phyloP scores from a whole-genome alignment of 805 yeast species.

The Limtongozyma cylindracea region DNA sequence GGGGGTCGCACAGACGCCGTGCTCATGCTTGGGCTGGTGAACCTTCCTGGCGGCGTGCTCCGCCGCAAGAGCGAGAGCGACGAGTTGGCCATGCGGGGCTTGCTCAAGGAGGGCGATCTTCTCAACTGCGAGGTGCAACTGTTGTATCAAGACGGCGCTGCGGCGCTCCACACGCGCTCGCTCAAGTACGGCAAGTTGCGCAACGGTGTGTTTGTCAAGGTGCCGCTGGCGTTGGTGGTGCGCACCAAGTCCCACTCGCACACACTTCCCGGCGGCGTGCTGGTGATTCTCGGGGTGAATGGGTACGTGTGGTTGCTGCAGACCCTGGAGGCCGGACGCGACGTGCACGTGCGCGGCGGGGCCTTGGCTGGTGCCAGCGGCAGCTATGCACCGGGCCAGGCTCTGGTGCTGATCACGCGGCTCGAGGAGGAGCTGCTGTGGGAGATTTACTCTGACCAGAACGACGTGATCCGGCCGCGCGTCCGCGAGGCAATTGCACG shows the following conservation, averaged over 20 bases:
- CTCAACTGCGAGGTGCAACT: constrained; percentile 92
- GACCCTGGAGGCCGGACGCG: constrained; percentile 13
- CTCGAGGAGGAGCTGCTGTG: constrained; percentile 82
- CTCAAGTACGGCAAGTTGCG: constrained; percentile 85
- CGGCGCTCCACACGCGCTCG: constrained; percentile 86
- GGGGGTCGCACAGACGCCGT: constrained; percentile 90
- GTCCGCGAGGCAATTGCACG: constrained; percentile 57
- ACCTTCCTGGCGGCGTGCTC: constrained; percentile 89
- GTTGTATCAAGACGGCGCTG: constrained; percentile 71
- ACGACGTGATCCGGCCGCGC: constrained; percentile 40
- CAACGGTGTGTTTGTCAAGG: constrained; percentile 63
- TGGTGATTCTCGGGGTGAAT: constrained; percentile 77
- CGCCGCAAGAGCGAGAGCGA: constrained; percentile 88
- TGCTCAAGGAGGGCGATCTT: constrained; percentile 87
- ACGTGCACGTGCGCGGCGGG: too few relatives aligned
- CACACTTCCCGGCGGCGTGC: constrained; percentile 82
- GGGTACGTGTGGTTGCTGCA: constrained; percentile 87
- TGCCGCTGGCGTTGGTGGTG: constrained; percentile 63
- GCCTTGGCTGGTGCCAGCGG: too few relatives aligned
- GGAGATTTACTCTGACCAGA: constrained; percentile 84
- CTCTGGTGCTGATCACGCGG: constrained; percentile 50
- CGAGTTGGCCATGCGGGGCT: constrained; percentile 86
- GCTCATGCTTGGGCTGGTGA: constrained; percentile 82
- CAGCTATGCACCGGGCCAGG: constrained; percentile 27
- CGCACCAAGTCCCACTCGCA: constrained; percentile 76